Evolutionary conservation across 2,329 filamentous ascomycete genomes (phyloP).

Genomic region (Ophiostoma perfectum): DNA sequence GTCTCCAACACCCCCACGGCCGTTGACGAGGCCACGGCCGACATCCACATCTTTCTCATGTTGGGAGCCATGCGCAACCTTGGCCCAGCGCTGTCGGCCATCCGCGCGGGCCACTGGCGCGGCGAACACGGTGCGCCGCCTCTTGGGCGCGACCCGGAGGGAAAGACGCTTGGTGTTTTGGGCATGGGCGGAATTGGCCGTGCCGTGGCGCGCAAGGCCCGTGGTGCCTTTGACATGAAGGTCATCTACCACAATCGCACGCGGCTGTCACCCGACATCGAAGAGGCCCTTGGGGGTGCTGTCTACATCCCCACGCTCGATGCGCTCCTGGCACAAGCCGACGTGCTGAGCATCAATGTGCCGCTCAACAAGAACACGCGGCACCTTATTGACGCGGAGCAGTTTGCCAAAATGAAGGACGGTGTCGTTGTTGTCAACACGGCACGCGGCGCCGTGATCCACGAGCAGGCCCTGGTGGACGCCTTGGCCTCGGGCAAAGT

Average conservation of each 20-base stretch:
- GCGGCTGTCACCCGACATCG: conserved; percentile 39
- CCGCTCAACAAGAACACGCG: conserved; percentile 37
- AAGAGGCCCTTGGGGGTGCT: conserved; percentile 43
- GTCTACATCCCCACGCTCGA: conserved; percentile 43
- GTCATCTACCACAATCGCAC: conserved; percentile 50
- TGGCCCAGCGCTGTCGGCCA: conserved; percentile 57
- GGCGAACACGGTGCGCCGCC: conserved; percentile 45
- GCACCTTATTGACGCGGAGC: conserved; percentile 40
- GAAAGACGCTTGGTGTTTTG: conserved; percentile 51
- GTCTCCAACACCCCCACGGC: conserved; percentile 80
- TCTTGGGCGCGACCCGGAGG: conserved; percentile 61
- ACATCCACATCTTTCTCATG: conserved; percentile 74
- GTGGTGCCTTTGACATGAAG: conserved; percentile 54
- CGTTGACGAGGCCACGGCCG: conserved; percentile 78
- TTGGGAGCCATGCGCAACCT: conserved; percentile 74
- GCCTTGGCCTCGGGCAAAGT: conserved; percentile 44
- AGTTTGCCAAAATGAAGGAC: conserved; percentile 45
- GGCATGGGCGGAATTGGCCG: conserved; percentile 54
- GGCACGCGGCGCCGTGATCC: conserved; percentile 48
- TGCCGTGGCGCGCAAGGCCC: conserved; percentile 55
- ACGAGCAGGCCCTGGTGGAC: conserved; percentile 44
- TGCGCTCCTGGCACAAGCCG: conserved; percentile 42
- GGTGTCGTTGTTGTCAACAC: conserved; percentile 52
- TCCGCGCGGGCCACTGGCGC: conserved; percentile 64
- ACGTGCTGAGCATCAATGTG: conserved; percentile 49